phyloP scores from a whole-genome alignment of 768 basidiomycete species.

The Phallus indusiatus region DNA sequence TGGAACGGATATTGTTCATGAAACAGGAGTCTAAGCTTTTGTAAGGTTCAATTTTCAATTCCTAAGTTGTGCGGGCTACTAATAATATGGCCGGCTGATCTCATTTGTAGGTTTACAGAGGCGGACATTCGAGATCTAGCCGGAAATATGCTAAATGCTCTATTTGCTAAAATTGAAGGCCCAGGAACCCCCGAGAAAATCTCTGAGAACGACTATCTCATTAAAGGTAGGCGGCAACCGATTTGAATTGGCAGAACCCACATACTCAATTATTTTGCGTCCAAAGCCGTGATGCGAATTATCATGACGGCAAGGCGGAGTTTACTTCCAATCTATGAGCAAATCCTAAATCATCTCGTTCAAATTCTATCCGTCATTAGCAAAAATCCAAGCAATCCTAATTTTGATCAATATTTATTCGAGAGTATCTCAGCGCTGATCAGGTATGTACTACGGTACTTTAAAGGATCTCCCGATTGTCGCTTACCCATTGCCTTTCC shows the following conservation, averaged over 20 bases:
- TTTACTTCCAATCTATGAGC: conserved; percentile 58
- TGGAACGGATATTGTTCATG: conserved; percentile 89
- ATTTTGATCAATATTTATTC: conserved; percentile 96
- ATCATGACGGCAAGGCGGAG: conserved; percentile 81
- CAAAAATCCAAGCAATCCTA: conserved; percentile 95
- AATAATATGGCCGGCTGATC: no score
- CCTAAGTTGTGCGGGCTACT: neutral
- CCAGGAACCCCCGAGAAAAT: conserved; percentile 82
- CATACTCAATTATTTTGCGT: neutral
- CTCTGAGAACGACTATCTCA: conserved; percentile 94
- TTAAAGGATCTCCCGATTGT: neutral
- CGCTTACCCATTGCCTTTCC: no score
- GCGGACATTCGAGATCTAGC: conserved; percentile 81
- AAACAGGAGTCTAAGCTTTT: conserved; percentile 65
- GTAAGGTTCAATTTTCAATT: conserved; percentile 37
- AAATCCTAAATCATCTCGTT: conserved; percentile 64
- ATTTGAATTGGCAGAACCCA: no score
- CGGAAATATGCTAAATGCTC: conserved; percentile 55
- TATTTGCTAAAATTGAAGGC: conserved; percentile 72
- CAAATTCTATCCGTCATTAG: conserved; percentile 79
- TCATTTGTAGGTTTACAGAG: conserved; percentile 63
- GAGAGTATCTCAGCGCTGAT: conserved; percentile 93
- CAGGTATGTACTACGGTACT: conserved; percentile 37
- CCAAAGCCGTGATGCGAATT: conserved; percentile 84
- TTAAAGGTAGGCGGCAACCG: conserved; percentile 66